Evolutionary conservation across 2,329 filamentous ascomycete genomes (phyloP), one percentile per base, ranked within the genome.

Genomic region (Stemphylium lycopersici): DNA sequence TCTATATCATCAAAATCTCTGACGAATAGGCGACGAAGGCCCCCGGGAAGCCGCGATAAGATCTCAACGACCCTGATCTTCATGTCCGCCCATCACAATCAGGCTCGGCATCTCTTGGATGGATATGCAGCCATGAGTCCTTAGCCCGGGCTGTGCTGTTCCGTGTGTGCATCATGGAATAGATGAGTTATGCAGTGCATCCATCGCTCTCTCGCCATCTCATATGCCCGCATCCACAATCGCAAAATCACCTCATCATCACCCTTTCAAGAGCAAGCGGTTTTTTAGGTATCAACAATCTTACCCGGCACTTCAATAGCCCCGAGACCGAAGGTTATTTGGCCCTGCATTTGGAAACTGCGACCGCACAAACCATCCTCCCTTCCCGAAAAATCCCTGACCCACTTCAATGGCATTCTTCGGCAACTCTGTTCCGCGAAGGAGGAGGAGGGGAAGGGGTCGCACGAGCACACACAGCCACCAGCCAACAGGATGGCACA

Each of bases 341-440:
- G 22, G 36, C 42, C 42, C 42, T 45, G 42, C 42, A 45, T 45
- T 36, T 45, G 18, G 8, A 29, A 29, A 36, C 18, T 45, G 18
- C 34, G 31, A 8, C 26, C 32, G 42, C 42, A 45, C 42, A 36
- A 36, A 32, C 31, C 42, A 45, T 11, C 32, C 31, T 24, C 42
- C 42, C 26, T 8, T 7, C 22, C 22, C 22, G 22, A 29, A 29
- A 29, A 29, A 10, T 43, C 29, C 24, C 36, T 20, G 47, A 43
- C 47, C 51, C 51, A 54, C 46, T 50, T 18, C 31, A 34, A 54
- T 54, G 51, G 51, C 46, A 54, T 50, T 54, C 36, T 44, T 50
- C 51, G 51, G 51, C 51, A 54, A 41, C 51, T 37, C 29, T 16
- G 39, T 50, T 43, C 51, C 51, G 51, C 39, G 18, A 40, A 48